phyloP scores from a whole-genome alignment of 2,329 filamentous ascomycete species.

The Bipolaris cookei region DNA sequence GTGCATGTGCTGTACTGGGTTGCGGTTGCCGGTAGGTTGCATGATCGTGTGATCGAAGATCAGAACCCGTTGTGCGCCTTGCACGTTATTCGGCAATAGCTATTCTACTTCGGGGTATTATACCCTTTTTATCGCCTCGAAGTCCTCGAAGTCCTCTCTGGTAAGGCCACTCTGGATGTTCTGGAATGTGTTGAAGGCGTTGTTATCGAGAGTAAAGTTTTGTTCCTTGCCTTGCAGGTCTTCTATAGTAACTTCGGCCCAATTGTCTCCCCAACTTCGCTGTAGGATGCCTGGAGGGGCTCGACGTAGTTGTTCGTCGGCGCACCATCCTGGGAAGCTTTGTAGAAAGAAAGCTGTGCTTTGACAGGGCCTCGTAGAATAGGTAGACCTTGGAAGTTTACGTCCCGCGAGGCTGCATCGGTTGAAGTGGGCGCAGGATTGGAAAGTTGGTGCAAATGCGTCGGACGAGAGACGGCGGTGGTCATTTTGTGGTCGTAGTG shows the following conservation, averaged over 20 bases:
- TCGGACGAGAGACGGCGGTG: constrained; percentile 51
- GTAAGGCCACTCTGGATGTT: constrained; percentile 63
- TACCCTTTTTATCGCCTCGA: constrained; percentile 69
- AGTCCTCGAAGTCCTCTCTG: constrained; percentile 67
- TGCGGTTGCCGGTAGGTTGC: constrained; percentile 67
- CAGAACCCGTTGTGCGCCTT: constrained; percentile 69
- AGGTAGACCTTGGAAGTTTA: constrained; percentile 41
- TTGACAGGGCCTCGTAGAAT: constrained; percentile 38
- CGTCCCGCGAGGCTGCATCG: constrained; percentile 37
- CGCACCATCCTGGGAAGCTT: constrained; percentile 36
- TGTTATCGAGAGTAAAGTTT: constrained; percentile 70
- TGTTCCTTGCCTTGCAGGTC: constrained; percentile 77
- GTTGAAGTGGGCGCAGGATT: constrained; percentile 31
- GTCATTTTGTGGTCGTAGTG: constrained; percentile 46
- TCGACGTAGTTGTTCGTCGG: constrained; percentile 63
- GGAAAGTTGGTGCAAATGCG: constrained; percentile 52
- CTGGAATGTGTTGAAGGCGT: constrained; percentile 74
- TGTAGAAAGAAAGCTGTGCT: constrained; percentile 40
- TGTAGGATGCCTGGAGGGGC: constrained; percentile 66
- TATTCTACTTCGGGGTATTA: constrained; percentile 88
- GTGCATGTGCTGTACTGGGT: constrained; percentile 75
- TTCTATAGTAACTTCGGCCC: constrained; percentile 64
- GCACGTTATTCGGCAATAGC: constrained; percentile 70
- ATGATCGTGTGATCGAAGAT: constrained; percentile 91
- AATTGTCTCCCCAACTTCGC: constrained; percentile 65